Percentiles rank a stretch among this genome's conserved stretches.
Conservation (phyloP, 305 asterid genomes). For the Fraxinus dipetala region DNA sequence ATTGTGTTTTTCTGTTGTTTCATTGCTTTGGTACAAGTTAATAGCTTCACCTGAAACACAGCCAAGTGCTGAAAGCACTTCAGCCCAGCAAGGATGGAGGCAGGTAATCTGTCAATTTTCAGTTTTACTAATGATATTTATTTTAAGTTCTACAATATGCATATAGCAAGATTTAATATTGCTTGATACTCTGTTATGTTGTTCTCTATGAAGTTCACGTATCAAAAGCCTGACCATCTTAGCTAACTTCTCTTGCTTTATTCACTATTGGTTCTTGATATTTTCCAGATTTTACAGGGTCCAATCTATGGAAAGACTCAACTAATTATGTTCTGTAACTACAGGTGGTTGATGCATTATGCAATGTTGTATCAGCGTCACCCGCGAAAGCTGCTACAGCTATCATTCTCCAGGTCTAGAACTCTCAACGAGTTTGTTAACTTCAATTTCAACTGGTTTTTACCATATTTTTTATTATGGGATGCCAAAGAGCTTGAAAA, state of each 20-base stretch:
- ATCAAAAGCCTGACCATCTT: background rate
- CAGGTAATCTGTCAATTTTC: slow-evolving; percentile 55
- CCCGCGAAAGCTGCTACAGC: slow-evolving; percentile 98
- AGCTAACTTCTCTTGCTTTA: slow-evolving; percentile 4
- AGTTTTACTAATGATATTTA: background rate
- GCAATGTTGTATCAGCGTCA: slow-evolving; percentile 90
- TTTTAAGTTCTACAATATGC: background rate
- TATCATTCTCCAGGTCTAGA: slow-evolving; percentile 91
- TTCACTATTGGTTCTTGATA: background rate
- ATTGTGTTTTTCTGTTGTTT: slow-evolving; percentile 91
- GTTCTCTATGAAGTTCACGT: background rate
- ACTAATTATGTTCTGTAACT: slow-evolving; percentile 10
- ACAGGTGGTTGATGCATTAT: slow-evolving; percentile 95
- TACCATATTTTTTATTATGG: background rate
- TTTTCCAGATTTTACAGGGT: slow-evolving; percentile 7
- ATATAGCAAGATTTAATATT: background rate
- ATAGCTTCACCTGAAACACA: slow-evolving; percentile 89
- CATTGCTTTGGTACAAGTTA: slow-evolving; percentile 97
- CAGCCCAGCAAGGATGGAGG: slow-evolving; percentile 99
- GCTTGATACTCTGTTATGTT: slow-evolving; percentile 1
- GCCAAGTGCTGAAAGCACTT: slow-evolving; percentile 90
- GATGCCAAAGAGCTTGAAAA: background rate
- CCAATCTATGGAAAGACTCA: background rate
- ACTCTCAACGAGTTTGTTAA: background rate
- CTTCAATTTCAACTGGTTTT: background rate